Conservation (phyloP, 768 basidiomycete species). For the Macrolepiota albuminosa region DNA sequence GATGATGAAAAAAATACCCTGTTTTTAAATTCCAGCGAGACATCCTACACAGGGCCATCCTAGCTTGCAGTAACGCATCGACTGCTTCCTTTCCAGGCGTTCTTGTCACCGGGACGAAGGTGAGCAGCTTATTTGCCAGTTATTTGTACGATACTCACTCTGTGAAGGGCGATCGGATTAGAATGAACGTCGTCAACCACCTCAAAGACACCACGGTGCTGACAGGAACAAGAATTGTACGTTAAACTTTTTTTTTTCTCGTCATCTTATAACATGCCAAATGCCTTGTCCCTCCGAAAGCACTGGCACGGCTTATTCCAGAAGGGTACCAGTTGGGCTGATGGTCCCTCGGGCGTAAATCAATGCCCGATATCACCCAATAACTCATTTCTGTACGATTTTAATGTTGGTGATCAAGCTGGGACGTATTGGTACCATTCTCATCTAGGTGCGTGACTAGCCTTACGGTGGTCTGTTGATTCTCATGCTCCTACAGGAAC, state of each 20-base stretch:
- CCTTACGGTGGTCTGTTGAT: neutral
- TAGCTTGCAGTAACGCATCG: neutral
- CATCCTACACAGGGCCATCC: neutral
- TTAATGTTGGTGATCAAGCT: neutral
- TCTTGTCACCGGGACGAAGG: neutral
- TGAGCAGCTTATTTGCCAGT: neutral
- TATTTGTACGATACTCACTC: neutral
- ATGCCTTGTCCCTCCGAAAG: too few species aligned
- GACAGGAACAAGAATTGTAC: too few species aligned
- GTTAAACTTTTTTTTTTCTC: too few species aligned
- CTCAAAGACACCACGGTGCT: too few species aligned
- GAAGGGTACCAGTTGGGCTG: neutral
- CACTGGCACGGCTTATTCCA: constrained; percentile 5
- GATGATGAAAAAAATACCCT: neutral
- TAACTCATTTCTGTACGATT: neutral
- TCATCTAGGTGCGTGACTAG: neutral
- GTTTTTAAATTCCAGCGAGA: neutral
- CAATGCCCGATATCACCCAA: constrained; percentile 3
- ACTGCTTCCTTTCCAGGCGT: neutral
- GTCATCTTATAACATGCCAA: too few species aligned
- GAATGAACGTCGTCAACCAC: neutral
- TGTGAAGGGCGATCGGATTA: neutral
- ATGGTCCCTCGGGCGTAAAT: neutral
- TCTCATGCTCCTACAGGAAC: neutral
- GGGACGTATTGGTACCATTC: constrained; percentile 7